Conservation (phyloP, 345 rosid genomes). For the Geranium rotundifolium region DNA sequence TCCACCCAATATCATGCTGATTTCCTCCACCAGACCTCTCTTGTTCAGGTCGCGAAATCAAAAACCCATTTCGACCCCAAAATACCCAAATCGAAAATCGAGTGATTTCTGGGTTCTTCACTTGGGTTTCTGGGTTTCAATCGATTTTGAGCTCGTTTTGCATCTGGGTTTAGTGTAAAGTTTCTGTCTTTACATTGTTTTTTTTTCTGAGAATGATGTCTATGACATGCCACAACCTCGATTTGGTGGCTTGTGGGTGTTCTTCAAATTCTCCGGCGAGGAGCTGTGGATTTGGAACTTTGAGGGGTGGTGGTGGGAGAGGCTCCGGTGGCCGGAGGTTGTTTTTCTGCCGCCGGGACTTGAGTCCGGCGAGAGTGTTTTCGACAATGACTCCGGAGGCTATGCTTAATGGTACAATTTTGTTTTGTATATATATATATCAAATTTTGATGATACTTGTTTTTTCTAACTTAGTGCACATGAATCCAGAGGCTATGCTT, state of each 20-base stretch:
- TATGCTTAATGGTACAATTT: slow-evolving; percentile 37
- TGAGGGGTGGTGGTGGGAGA: slow-evolving; percentile 18
- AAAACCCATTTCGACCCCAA: neutral
- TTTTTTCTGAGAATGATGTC: slow-evolving; percentile 51
- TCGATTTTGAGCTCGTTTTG: slow-evolving; percentile 7
- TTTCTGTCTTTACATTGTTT: neutral
- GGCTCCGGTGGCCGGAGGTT: slow-evolving; percentile 27
- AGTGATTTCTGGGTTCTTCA: slow-evolving; percentile 4
- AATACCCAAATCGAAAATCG: slow-evolving; percentile 1
- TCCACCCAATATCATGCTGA: slow-evolving; percentile 30
- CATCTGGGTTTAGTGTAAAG: slow-evolving; percentile 9
- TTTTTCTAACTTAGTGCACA: too few relatives aligned
- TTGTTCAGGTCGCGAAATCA: neutral
- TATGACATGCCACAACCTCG: slow-evolving; percentile 55
- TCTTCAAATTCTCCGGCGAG: slow-evolving; percentile 42
- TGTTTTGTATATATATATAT: neutral
- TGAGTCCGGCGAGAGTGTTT: slow-evolving; percentile 32
- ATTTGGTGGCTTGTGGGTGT: slow-evolving; percentile 58
- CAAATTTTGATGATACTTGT: neutral
- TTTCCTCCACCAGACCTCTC: slow-evolving; percentile 1
- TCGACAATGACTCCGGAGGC: slow-evolving; percentile 54
- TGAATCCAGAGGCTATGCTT: too few relatives aligned
- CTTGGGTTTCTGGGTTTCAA: slow-evolving; percentile 3
- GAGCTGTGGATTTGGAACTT: slow-evolving; percentile 22
- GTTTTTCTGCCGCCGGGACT: slow-evolving; percentile 38